Evolutionary conservation across 2,329 filamentous ascomycete species (phyloP).

Genomic region (Metarhizium robertsii): DNA sequence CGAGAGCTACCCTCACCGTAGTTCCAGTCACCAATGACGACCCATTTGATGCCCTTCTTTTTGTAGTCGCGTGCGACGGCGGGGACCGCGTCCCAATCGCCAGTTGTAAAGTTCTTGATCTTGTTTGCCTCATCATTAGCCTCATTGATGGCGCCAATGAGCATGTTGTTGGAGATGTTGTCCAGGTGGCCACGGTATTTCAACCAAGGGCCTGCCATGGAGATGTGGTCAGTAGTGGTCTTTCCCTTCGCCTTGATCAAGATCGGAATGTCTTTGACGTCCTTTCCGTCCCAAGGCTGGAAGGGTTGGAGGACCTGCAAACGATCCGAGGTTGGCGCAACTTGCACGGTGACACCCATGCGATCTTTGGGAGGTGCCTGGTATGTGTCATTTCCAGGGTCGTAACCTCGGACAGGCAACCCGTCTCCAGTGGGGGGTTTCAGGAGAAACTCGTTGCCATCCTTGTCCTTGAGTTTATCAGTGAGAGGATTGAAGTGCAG

Average conservation of each 20-base stretch:
- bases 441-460: slow-evolving; percentile 93
- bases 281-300: slow-evolving; percentile 83
- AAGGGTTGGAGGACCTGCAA: slow-evolving; percentile 88
- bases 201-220: slow-evolving; percentile 93
- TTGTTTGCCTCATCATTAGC: slow-evolving; percentile 97
- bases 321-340: slow-evolving; percentile 84
- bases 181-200: slow-evolving; percentile 98
- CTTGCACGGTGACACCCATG: slow-evolving; percentile 61
- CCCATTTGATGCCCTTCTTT: slow-evolving; percentile 91
- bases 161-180: slow-evolving; percentile 99
- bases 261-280: slow-evolving; percentile 74
- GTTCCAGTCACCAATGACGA: slow-evolving; percentile 98
- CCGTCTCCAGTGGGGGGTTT: slow-evolving; percentile 69
- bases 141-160: slow-evolving; percentile 94
- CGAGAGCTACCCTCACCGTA: slow-evolving; percentile 96
- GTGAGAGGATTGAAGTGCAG: slow-evolving; percentile 93
- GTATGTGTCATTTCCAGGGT: slow-evolving; percentile 88
- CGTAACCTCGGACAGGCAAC: slow-evolving; percentile 75
- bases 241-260: slow-evolving; percentile 95
- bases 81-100: slow-evolving; percentile 79
- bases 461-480: slow-evolving; percentile 85
- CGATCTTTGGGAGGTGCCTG: slow-evolving; percentile 86
- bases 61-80: slow-evolving; percentile 97
- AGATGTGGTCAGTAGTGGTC: slow-evolving; percentile 96
- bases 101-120: slow-evolving; percentile 82